Evolutionary conservation across 1,284 basidiomycete species (phyloP), one percentile per base, ranked within the genome.

Genomic region (Ceratobasidium sp.): DNA sequence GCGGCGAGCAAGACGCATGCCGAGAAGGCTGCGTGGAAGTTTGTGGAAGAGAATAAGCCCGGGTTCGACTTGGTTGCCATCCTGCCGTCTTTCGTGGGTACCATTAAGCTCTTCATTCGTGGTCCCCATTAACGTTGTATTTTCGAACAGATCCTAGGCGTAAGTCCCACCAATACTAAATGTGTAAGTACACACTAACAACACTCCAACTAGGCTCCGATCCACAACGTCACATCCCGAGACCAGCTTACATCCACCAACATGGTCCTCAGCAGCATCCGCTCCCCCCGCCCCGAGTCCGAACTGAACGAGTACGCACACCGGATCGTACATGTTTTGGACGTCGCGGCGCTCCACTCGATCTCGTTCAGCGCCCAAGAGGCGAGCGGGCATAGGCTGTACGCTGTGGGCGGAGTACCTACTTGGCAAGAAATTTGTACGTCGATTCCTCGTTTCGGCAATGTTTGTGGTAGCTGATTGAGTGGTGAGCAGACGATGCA

Each of bases 1-100:
- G 11, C 6, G 35, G 35, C 35, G 35, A 38, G 35, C 73, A 74
- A 74, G 43, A 54, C 52, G 1, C 43, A 50, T 0, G 73, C 73
- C 28, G 73, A 74, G 26, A 55, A 73, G 30, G 77, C 76, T 4
- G 77, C 78, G 59, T 80, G 78, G 78, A 76, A 77, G 11, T 79
- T 78, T 46, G 64, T 73, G 26, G 52, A 76, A 18, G 71, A 77
- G 32, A 67, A 79, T 67, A 77, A 77, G 58, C 49, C 46, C 35
- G 55, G 71, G 7, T 80, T 74, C 54, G 79, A 79, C 44, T 6
- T 80, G 8, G 67, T 74, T 23, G 67, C 76, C 5, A 41, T 79
- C 5, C 73, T 73, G 28, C 78, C 78, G 8, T 69, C 76, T 2
- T 75, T 70, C 26, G 77, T 77, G 72, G 26, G 75, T 70, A 1